Evolutionary conservation across 129 eudicot genomes (phyloP).

Genomic region (Flaveria sonorensis): DNA sequence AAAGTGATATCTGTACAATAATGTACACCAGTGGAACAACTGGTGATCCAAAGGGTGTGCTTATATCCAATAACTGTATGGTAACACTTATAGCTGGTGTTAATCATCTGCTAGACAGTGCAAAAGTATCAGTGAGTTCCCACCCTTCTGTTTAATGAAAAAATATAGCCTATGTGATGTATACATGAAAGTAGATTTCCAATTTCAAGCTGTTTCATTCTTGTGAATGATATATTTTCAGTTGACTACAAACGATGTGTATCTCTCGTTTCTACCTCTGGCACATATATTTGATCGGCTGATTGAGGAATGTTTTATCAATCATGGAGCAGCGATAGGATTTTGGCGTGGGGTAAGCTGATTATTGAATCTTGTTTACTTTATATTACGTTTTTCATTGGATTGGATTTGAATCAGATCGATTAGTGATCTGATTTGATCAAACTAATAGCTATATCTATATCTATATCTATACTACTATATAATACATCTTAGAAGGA

Average conservation of each 20-base stretch:
- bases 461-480: too few relatives aligned
- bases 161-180: background rate
- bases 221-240: conserved; percentile 33
- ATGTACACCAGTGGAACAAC: conserved; percentile 99
- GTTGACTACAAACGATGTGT: conserved; percentile 64
- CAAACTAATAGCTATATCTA: too few relatives aligned
- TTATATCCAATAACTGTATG: conserved; percentile 75
- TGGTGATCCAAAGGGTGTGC: conserved; percentile 97
- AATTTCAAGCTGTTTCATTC: background rate
- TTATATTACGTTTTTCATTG: background rate
- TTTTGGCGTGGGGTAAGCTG: conserved; percentile 99
- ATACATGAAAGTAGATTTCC: conserved; percentile 11
- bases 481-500: too few relatives aligned
- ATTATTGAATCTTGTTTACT: background rate
- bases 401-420: background rate
- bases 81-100: conserved; percentile 84
- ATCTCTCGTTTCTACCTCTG: conserved; percentile 91
- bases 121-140: conserved; percentile 62
- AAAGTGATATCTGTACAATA: conserved; percentile 88
- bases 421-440: background rate
- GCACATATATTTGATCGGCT: conserved; percentile 96
- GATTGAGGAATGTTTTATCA: conserved; percentile 83
- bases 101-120: conserved; percentile 54
- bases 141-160: background rate
- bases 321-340: conserved; percentile 87